Conservation (phyloP, 2,329 filamentous ascomycete genomes). For the Bipolaris bicolor region DNA sequence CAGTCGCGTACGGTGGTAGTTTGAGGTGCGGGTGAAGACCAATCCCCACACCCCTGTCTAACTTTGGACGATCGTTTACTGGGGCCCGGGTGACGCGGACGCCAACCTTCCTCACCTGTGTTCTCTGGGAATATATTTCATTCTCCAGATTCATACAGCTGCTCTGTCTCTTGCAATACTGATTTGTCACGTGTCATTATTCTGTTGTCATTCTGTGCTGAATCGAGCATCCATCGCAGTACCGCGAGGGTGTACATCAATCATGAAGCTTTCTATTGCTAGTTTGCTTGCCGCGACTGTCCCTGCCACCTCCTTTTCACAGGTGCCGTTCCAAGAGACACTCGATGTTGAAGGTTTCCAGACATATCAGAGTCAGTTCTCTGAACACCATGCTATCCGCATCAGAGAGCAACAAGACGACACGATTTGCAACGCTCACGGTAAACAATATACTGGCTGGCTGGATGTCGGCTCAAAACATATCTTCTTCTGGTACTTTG, state of each 20-base stretch:
- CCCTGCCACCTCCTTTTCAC: constrained; percentile 25
- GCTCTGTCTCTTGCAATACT: not conserved
- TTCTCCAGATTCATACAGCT: not conserved
- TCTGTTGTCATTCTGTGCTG: not conserved
- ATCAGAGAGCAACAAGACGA: constrained; percentile 44
- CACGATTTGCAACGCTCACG: constrained; percentile 43
- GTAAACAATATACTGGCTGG: constrained; percentile 47
- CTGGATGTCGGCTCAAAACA: constrained; percentile 50
- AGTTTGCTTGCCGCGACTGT: constrained; percentile 16
- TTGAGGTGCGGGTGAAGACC: constrained; percentile 1
- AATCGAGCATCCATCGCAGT: constrained; percentile 5
- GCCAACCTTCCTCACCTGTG: not conserved
- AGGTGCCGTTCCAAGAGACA: constrained; percentile 39
- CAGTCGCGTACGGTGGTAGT: constrained; percentile 16
- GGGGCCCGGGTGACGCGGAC: not conserved
- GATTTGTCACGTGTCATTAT: not conserved
- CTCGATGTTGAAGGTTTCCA: constrained; percentile 39
- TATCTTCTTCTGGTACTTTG: constrained; percentile 57
- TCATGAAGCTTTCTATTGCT: constrained; percentile 26
- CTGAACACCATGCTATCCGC: constrained; percentile 42
- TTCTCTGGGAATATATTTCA: too few relatives aligned
- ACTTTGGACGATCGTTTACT: constrained; percentile 4
- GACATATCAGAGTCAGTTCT: constrained; percentile 40
- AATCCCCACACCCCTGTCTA: constrained; percentile 11
- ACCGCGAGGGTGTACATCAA: not conserved